Evolutionary conservation across 129 eudicot species (phyloP), one percentile per base, ranked within the genome.

Genomic region (Cynara cardunculus): DNA sequence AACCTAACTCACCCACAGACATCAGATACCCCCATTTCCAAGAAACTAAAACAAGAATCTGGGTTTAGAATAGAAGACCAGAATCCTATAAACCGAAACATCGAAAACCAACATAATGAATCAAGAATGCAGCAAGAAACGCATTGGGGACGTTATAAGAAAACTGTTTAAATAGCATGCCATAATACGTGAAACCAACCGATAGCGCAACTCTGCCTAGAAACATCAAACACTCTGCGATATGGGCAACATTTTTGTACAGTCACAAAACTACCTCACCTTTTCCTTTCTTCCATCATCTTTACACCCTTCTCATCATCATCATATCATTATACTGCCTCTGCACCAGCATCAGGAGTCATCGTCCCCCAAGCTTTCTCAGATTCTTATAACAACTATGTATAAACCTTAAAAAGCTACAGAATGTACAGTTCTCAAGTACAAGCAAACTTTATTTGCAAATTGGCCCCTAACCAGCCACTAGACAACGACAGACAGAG

Each of bases 361-460:
- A n/a, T 37, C 5, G 62, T 35, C 77, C 83, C 35, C 87, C 24
- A 74, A 69, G 27, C 35, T 81, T 80, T 88, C 92, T 84, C 87
- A 80, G 87, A 88, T 81, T 84, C 82, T 83, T 76, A 77, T 77
- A 72, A 83, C 28, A 81, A 80, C 93, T 70, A 74, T 88, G 89
- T 86, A 89, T 90, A 88, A 87, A 87, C 92, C 87, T 86, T 88
- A 77, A 83, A 88, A 81, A 76, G 82, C 93, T 90, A 91, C 94
- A 88, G 85, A 91, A 94, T 91, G 86, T 94, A 94, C 98, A 94
- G 86, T 71, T 84, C 71, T 85, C 87, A 80, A 87, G 91, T 91
- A 91, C 96, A 91, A 81, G 85, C 91, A 83, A 87, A 88, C 88
- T 88, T 92, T 92, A 92, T 92, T 89, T 90, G 92, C 94, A 94